phyloP scores from a whole-genome alignment of 169 alveolate genomes.

The Plasmodium vivax region DNA sequence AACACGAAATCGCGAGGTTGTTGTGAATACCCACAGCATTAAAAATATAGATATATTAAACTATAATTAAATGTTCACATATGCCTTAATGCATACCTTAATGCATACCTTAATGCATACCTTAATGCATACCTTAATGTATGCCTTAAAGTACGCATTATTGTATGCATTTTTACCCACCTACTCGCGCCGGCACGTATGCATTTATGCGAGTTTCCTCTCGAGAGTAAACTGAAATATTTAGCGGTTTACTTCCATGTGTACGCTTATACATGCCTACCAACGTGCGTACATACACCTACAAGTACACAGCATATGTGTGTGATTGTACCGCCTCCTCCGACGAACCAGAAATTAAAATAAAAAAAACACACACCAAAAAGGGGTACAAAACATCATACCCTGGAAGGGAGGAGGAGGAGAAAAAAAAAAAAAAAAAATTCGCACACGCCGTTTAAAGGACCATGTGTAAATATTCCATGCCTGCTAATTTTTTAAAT shows the following conservation, averaged over 20 bases:
- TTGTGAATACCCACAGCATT: slow-evolving; percentile 10
- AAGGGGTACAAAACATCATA: slow-evolving; percentile 1
- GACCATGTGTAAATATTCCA: not conserved
- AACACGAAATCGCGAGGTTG: not conserved
- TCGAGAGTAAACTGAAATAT: not conserved
- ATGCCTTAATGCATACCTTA: not conserved
- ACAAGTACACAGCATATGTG: slow-evolving; percentile 1
- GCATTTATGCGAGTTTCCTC: not conserved
- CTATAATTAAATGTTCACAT: slow-evolving; percentile 18
- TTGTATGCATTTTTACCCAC: not conserved
- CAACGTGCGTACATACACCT: not conserved
- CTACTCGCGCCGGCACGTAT: not conserved
- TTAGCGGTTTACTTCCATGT: not conserved
- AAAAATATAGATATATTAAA: slow-evolving; percentile 9
- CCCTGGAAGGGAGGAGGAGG: not conserved
- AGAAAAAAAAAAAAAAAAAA: slow-evolving; percentile 22
- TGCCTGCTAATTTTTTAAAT: not conserved
- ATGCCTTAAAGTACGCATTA: not conserved
- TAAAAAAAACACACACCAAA: slow-evolving; percentile 7
- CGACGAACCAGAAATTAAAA: slow-evolving; percentile 11
- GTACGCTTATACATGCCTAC: not conserved
- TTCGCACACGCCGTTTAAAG: not conserved
- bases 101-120: not conserved
- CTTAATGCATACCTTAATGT: not conserved
- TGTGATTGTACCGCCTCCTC: slow-evolving; percentile 1